A percentile compares a stretch with the other conserved stretches of the same genome.
Evolutionary conservation across 768 basidiomycete species (phyloP).

Genomic region (Psilocybe azurescens): DNA sequence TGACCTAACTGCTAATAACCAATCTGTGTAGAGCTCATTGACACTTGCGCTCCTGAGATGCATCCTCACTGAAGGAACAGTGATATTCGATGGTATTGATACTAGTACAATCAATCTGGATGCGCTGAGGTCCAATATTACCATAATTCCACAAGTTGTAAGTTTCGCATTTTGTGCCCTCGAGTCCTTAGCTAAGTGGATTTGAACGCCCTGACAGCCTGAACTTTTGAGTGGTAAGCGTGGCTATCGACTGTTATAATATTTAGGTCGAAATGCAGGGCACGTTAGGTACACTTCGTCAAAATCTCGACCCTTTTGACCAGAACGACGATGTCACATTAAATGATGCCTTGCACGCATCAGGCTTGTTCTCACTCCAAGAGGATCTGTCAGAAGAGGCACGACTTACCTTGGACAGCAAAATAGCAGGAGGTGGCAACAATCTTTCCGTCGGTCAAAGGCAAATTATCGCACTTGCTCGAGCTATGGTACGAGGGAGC

Average conservation of each 20-base stretch:
- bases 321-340: conserved; percentile 3
- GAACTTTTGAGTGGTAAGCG: neutral
- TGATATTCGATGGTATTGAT: conserved; percentile 55
- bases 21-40: conserved; percentile 25
- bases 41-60: conserved; percentile 48
- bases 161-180: conserved; percentile 11
- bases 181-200: neutral
- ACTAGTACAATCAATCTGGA: conserved; percentile 55
- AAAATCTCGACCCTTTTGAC: conserved; percentile 6
- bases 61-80: conserved; percentile 55
- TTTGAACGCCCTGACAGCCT: neutral
- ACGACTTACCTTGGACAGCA: neutral
- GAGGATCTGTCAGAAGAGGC: neutral
- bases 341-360: neutral
- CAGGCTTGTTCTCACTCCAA: conserved; percentile 2
- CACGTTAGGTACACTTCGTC: conserved; percentile 2
- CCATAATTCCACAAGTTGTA: conserved; percentile 56
- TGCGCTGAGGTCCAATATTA: conserved; percentile 56
- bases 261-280: neutral
- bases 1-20: neutral
- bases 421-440: conserved; percentile 4
- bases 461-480: conserved; percentile 8
- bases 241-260: neutral
- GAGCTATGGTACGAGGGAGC: conserved; percentile 1
- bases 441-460: conserved; percentile 4